phyloP scores from a whole-genome alignment of 257 asterid genomes.

The Solanum virginianum region DNA sequence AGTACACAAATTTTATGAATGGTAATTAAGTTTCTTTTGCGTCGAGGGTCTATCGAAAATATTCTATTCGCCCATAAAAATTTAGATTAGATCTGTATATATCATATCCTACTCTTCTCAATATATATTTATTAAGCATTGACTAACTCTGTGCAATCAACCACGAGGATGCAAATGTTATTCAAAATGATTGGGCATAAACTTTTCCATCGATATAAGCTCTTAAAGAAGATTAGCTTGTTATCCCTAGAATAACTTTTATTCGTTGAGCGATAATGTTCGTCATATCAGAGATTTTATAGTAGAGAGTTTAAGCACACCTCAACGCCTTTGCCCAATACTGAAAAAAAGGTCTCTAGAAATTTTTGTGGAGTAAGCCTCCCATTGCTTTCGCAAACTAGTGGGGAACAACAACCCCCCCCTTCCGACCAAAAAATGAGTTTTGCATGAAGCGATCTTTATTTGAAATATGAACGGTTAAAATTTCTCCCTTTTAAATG shows the following conservation, averaged over 20 bases:
- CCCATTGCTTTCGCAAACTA: too few species aligned
- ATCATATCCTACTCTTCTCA: too few species aligned
- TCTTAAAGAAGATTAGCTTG: neutral
- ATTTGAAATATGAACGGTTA: too few species aligned
- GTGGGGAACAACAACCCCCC: too few species aligned
- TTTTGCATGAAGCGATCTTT: too few species aligned
- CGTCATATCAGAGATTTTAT: neutral
- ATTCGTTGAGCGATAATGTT: fast-evolving
- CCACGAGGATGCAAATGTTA: neutral
- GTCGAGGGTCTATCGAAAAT: neutral
- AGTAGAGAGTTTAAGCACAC: fast-evolving
- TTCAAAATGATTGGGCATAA: neutral
- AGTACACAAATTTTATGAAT: neutral
- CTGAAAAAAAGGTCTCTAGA: too few species aligned
- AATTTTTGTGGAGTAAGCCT: too few species aligned
- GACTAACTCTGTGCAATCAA: neutral
- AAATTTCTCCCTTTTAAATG: too few species aligned
- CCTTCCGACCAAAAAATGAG: too few species aligned
- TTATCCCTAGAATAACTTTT: neutral
- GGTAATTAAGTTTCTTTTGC: fast-evolving
- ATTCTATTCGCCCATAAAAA: neutral
- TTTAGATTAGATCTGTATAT: too few species aligned
- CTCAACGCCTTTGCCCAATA: too few species aligned
- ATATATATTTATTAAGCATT: neutral
- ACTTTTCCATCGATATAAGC: neutral